phyloP scores from a whole-genome alignment of 345 rosid genomes.

The Ceriops tagal region DNA sequence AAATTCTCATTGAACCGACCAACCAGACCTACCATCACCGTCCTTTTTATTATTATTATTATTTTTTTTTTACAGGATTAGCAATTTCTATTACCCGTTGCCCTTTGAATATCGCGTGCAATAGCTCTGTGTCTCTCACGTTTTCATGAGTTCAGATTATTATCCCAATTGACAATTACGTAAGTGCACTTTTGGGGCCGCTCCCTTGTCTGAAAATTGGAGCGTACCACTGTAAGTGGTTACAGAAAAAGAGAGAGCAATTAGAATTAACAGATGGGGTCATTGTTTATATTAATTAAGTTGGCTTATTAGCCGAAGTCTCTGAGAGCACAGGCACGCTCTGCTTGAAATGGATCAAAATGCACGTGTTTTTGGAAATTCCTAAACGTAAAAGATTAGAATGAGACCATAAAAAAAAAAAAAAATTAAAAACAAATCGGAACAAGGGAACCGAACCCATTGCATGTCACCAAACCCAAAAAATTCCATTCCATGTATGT shows the following conservation, averaged over 20 bases:
- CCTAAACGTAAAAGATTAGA: slow-evolving; percentile 5
- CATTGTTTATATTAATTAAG: neutral
- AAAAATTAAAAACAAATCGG: neutral
- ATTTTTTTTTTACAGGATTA: slow-evolving; percentile 7
- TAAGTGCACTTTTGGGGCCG: neutral
- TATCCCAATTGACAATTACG: slow-evolving; percentile 6
- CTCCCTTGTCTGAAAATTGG: too few relatives aligned
- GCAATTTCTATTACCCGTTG: slow-evolving; percentile 37
- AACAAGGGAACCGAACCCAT: slow-evolving; percentile 11
- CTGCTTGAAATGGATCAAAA: slow-evolving; percentile 19
- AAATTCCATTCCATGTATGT: slow-evolving; percentile 25
- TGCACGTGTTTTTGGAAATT: slow-evolving; percentile 20
- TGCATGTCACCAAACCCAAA: slow-evolving; percentile 40
- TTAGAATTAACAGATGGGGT: neutral
- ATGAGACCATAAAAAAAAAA: neutral
- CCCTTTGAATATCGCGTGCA: slow-evolving; percentile 18
- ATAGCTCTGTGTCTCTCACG: slow-evolving; percentile 7
- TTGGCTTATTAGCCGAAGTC: neutral
- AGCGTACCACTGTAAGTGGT: neutral
- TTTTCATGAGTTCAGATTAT: slow-evolving; percentile 10
- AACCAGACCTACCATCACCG: too few relatives aligned
- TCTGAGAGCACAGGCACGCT: slow-evolving; percentile 34
- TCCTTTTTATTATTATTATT: too few relatives aligned
- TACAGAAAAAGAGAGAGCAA: neutral
- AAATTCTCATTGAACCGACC: too few relatives aligned